A percentile compares a stretch with the other conserved stretches of the same genome.
Evolutionary conservation across 306 rosid species (phyloP).

Genomic region (Medicago arabica): DNA sequence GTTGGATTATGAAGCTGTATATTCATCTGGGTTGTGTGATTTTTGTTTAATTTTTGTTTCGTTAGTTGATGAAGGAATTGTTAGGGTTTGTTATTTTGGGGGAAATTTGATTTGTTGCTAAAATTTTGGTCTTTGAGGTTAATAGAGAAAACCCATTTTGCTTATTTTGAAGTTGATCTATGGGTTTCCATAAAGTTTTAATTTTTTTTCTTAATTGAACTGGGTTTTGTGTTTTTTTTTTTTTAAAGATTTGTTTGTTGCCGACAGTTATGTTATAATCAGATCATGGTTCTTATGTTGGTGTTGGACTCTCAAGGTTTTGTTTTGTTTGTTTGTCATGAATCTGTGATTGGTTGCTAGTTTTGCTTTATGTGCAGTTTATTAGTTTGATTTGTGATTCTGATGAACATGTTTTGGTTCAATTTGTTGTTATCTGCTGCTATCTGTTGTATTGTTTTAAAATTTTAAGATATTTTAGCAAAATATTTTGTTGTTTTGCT

Average conservation of each 20-base stretch:
- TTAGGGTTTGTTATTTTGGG: slow-evolving; percentile 44
- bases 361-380: slow-evolving; percentile 2
- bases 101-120: slow-evolving; percentile 22
- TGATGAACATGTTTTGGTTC: neutral
- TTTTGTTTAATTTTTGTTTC: slow-evolving; percentile 13
- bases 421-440: slow-evolving; percentile 3
- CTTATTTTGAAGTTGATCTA: slow-evolving; percentile 47
- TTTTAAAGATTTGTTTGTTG: slow-evolving; percentile 41
- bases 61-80: neutral
- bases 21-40: slow-evolving; percentile 32
- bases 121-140: slow-evolving; percentile 33
- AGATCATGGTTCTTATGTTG: slow-evolving; percentile 31
- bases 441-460: slow-evolving; percentile 1
- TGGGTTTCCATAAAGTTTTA: slow-evolving; percentile 29
- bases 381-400: slow-evolving; percentile 35
- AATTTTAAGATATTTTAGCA: slow-evolving; percentile 22
- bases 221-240: slow-evolving; percentile 22
- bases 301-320: slow-evolving; percentile 6
- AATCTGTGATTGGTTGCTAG: neutral
- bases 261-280: slow-evolving; percentile 17
- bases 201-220: slow-evolving; percentile 10
- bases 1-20: slow-evolving; percentile 10
- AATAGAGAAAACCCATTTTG: slow-evolving; percentile 11
- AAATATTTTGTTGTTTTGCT: neutral
- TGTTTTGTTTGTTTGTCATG: slow-evolving; percentile 7